Evolutionary conservation across 2,329 filamentous ascomycete species (phyloP).

Genomic region (Nemania diffusa): DNA sequence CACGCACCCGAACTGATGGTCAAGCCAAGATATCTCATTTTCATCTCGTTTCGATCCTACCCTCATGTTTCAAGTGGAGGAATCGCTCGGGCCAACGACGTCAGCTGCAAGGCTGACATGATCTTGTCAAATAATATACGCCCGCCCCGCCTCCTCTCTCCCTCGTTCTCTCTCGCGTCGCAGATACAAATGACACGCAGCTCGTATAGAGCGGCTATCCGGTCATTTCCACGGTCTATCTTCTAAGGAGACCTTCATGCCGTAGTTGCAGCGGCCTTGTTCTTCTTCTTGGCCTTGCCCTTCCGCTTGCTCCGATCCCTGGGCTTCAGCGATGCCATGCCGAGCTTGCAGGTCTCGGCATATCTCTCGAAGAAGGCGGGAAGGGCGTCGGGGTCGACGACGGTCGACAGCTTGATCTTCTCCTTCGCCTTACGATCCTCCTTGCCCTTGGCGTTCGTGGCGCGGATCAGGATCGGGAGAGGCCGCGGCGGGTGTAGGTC

Average conservation of each 20-base stretch:
- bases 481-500: conserved; percentile 69
- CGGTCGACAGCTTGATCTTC: conserved; percentile 81
- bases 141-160: not conserved
- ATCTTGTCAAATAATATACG: not conserved
- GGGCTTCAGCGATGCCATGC: conserved; percentile 92
- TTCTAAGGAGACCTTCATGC: conserved; percentile 8
- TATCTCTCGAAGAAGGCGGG: conserved; percentile 86
- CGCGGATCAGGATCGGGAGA: conserved; percentile 81
- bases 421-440: conserved; percentile 58
- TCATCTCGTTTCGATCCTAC: not conserved
- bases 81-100: not conserved
- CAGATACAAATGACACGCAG: not conserved
- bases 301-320: conserved; percentile 89
- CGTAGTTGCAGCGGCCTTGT: conserved; percentile 57
- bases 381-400: conserved; percentile 79
- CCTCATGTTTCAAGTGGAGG: not conserved
- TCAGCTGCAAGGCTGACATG: not conserved
- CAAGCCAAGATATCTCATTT: not conserved
- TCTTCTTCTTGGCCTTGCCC: conserved; percentile 79
- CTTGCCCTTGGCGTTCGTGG: conserved; percentile 80
- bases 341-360: conserved; percentile 88
- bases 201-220: not conserved
- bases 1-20: not conserved
- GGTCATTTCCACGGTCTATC: not conserved
- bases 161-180: conserved; percentile 7